Conservation (phyloP, 257 asterid species). For the Gentiana straminea region DNA sequence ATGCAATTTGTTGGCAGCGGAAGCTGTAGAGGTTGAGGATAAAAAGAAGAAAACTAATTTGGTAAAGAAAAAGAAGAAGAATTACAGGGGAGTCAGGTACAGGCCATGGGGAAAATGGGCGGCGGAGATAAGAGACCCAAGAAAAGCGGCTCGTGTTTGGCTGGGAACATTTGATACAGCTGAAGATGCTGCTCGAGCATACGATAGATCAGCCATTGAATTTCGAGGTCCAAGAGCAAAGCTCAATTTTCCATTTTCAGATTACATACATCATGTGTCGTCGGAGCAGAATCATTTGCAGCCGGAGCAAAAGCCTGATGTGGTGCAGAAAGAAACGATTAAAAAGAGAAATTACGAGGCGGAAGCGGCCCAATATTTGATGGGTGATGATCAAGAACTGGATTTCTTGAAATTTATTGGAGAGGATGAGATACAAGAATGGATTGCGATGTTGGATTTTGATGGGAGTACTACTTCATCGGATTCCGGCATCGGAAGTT, state of each 20-base stretch:
- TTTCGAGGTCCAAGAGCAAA: constrained; percentile 89
- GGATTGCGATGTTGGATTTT: constrained; percentile 62
- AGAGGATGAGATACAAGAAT: constrained; percentile 42
- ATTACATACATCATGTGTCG: constrained; percentile 24
- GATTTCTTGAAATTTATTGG: constrained; percentile 36
- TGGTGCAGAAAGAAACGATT: neutral
- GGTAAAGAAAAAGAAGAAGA: constrained; percentile 44
- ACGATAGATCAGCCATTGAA: constrained; percentile 73
- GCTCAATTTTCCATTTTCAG: constrained; percentile 63
- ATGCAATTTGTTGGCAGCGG: constrained; percentile 39
- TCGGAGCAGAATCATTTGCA: constrained; percentile 10
- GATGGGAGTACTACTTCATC: constrained; percentile 37
- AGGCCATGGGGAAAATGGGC: constrained; percentile 99
- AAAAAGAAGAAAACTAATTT: constrained; percentile 16
- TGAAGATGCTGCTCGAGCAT: constrained; percentile 81
- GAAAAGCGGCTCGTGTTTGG: constrained; percentile 84
- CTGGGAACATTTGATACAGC: constrained; percentile 79
- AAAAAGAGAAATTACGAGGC: neutral
- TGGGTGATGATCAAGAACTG: constrained; percentile 14
- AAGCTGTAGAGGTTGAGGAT: neutral
- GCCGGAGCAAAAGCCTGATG: constrained; percentile 6
- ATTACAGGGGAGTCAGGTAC: constrained; percentile 82
- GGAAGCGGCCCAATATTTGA: constrained; percentile 8
- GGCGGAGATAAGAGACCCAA: constrained; percentile 78
- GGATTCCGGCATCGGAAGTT: constrained; percentile 22